Percentiles rank a stretch among this genome's conserved stretches.
phyloP scores from a whole-genome alignment of 2,329 filamentous ascomycete genomes.

The Verticillium nonalfalfae region DNA sequence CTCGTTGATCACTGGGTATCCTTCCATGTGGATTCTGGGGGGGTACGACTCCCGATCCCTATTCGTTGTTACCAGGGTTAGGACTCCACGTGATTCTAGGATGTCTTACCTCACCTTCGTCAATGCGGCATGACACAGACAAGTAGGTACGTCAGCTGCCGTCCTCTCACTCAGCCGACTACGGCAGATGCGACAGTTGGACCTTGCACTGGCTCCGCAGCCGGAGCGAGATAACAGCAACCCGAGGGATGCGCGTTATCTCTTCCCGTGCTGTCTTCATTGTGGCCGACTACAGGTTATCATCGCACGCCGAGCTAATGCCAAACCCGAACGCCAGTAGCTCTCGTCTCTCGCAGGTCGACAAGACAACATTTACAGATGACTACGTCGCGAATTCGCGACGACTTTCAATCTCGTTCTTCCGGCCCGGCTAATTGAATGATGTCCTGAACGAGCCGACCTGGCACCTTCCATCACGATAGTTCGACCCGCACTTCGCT shows the following conservation, averaged over 20 bases:
- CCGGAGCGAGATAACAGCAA: neutral
- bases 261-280: neutral
- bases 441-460: constrained; percentile 2
- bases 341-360: neutral
- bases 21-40: neutral
- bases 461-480: neutral
- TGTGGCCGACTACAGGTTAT: neutral
- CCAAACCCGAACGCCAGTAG: neutral
- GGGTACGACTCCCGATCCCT: neutral
- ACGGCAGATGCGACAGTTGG: neutral
- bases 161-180: neutral
- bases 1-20: neutral
- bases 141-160: neutral
- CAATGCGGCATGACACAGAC: neutral
- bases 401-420: neutral
- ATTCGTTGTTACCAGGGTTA: too few species aligned
- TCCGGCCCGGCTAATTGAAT: neutral
- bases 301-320: neutral
- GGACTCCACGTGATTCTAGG: neutral
- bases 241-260: neutral
- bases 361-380: neutral
- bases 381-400: constrained; percentile 1
- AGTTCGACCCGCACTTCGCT: neutral
- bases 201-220: neutral
- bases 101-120: too few species aligned